Evolutionary conservation across 2,329 filamentous ascomycete species (phyloP).

Genomic region (Sporothrix inflata): DNA sequence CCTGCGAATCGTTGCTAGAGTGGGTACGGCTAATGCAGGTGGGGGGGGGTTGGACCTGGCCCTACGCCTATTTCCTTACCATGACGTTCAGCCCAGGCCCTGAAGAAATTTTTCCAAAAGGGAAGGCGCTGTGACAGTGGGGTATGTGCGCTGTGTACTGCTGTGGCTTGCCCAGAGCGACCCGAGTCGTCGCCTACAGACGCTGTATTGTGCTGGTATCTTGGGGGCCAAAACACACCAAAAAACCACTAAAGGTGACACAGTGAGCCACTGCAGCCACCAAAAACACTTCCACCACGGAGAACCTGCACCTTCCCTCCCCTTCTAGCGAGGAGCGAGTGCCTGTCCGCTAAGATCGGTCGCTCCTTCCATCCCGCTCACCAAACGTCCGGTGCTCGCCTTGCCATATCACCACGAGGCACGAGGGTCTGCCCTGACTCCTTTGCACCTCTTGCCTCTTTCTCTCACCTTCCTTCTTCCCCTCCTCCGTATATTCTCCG

Average conservation of each 20-base stretch:
- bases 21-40: conserved; percentile 21
- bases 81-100: conserved; percentile 17
- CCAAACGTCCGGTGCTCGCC: not conserved
- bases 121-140: conserved; percentile 8
- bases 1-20: not conserved
- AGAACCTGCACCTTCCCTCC: not conserved
- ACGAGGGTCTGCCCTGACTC: conserved; percentile 4
- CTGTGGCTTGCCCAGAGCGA: not conserved
- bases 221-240: not conserved
- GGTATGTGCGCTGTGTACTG: not conserved
- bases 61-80: not conserved
- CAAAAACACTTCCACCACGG: no score
- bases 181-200: not conserved
- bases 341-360: not conserved
- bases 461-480: not conserved
- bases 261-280: not conserved
- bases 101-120: conserved; percentile 21
- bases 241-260: not conserved
- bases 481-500: not conserved
- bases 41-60: conserved; percentile 17
- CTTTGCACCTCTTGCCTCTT: conserved; percentile 15
- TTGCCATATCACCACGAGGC: conserved; percentile 20
- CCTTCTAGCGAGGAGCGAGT: not conserved
- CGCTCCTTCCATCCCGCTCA: conserved; percentile 16
- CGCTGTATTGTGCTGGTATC: not conserved